Conservation (phyloP, 805 yeast genomes). For the Saccharomycopsis sp. region DNA sequence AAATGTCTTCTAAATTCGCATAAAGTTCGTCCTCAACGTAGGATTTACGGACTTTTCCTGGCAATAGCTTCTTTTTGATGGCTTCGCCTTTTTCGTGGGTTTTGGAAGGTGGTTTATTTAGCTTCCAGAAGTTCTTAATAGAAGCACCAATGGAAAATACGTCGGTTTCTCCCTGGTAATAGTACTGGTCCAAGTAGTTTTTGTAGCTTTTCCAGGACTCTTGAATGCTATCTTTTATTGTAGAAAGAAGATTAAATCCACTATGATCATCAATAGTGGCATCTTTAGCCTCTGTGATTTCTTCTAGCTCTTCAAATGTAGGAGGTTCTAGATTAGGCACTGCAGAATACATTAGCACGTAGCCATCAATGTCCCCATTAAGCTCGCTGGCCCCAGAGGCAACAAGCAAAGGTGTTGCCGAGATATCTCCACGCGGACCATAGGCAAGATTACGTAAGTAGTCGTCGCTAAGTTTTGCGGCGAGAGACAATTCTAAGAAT, state of each 20-base stretch:
- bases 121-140: conserved; percentile 19
- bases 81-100: conserved; percentile 33
- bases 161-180: conserved; percentile 15
- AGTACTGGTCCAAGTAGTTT: conserved; percentile 10
- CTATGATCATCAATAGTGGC: background rate
- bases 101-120: conserved; percentile 1
- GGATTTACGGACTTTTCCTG: background rate
- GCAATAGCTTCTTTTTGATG: conserved; percentile 14
- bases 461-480: conserved; percentile 52
- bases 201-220: conserved; percentile 20
- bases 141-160: conserved; percentile 16
- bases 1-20: conserved; percentile 5
- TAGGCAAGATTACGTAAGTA: conserved; percentile 55
- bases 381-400: conserved; percentile 77
- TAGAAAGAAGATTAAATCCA: conserved; percentile 8
- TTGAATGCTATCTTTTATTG: conserved; percentile 6
- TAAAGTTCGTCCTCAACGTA: conserved; percentile 5
- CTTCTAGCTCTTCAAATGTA: conserved; percentile 34
- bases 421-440: conserved; percentile 54
- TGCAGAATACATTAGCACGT: conserved; percentile 61
- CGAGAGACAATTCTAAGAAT: conserved; percentile 65
- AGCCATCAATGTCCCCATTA: conserved; percentile 72
- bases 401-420: conserved; percentile 55
- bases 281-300: background rate
- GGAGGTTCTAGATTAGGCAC: conserved; percentile 63